Conservation (phyloP, 768 basidiomycete genomes). For the Rhodosporidiobolus sp. region DNA sequence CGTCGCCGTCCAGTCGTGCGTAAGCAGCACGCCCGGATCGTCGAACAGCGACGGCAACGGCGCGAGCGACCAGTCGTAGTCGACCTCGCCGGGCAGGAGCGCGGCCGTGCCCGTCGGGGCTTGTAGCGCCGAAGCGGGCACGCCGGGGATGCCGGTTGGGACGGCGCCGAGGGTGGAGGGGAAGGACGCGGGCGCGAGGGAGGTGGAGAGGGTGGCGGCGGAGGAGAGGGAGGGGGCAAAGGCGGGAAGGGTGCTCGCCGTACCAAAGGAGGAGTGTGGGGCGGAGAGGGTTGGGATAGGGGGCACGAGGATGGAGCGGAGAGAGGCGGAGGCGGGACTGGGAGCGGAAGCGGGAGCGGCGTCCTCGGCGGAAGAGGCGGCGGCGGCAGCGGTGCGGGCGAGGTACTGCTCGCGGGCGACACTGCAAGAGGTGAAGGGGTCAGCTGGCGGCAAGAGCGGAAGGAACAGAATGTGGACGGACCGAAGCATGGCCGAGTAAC, state of each 20-base stretch:
- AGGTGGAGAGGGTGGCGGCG: neutral
- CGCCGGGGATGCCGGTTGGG: neutral
- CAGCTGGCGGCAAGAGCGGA: neutral
- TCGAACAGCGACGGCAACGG: conserved; percentile 3
- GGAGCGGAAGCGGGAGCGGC: neutral
- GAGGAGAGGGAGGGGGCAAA: neutral
- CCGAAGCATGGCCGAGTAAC: conserved; percentile 1
- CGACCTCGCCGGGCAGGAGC: conserved; percentile 19
- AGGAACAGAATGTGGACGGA: neutral
- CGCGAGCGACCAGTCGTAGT: conserved; percentile 4
- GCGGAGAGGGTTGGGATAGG: neutral
- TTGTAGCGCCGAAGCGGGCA: neutral
- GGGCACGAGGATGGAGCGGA: conserved; percentile 6
- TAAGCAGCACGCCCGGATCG: conserved; percentile 7
- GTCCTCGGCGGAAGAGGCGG: neutral
- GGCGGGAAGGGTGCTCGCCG: neutral
- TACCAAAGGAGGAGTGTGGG: neutral
- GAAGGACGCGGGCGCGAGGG: neutral
- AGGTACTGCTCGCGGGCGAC: conserved; percentile 5
- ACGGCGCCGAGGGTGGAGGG: no score
- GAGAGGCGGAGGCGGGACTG: neutral
- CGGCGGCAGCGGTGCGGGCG: neutral
- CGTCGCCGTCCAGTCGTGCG: conserved; percentile 10
- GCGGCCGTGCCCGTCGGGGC: neutral
- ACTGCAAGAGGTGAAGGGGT: neutral